Evolutionary conservation across 768 basidiomycete species (phyloP).

Genomic region (Boletus pseudo-olivaceus): DNA sequence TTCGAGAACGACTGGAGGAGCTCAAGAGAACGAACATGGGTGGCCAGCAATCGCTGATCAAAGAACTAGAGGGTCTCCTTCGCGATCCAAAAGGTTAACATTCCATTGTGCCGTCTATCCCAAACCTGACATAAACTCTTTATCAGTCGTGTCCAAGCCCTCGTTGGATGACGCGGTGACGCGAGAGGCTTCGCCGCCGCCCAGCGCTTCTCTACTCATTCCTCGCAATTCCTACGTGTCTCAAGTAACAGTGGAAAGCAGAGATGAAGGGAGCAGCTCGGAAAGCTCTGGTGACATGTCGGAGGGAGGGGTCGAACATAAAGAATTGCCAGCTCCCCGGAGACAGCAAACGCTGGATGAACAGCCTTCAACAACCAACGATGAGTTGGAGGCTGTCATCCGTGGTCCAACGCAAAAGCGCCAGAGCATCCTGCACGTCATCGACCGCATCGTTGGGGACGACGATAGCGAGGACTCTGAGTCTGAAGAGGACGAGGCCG

Average conservation of each 20-base stretch:
- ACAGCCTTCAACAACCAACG: conserved; percentile 7
- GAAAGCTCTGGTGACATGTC: conserved; percentile 32
- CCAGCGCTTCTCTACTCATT: conserved; percentile 11
- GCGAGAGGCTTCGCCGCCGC: background rate
- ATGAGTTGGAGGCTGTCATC: conserved; percentile 40
- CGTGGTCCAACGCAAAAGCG: conserved; percentile 36
- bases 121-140: conserved; percentile 10
- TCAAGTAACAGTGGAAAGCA: conserved; percentile 36
- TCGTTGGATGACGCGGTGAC: background rate
- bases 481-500: conserved; percentile 40
- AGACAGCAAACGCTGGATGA: background rate
- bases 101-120: background rate
- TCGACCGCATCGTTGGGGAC: conserved; percentile 29
- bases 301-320: conserved; percentile 16
- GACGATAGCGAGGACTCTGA: conserved; percentile 34
- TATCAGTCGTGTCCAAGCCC: conserved; percentile 1
- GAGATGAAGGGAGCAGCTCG: conserved; percentile 39
- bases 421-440: conserved; percentile 20
- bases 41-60: conserved; percentile 33
- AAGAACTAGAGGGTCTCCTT: conserved; percentile 38
- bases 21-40: conserved; percentile 29
- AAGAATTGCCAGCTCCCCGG: background rate
- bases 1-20: conserved; percentile 45
- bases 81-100: conserved; percentile 27
- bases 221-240: conserved; percentile 33